Evolutionary conservation across 2,329 filamentous ascomycete species (phyloP), one percentile per base, ranked within the genome.

Genomic region (Hypomyces perniciosus): DNA sequence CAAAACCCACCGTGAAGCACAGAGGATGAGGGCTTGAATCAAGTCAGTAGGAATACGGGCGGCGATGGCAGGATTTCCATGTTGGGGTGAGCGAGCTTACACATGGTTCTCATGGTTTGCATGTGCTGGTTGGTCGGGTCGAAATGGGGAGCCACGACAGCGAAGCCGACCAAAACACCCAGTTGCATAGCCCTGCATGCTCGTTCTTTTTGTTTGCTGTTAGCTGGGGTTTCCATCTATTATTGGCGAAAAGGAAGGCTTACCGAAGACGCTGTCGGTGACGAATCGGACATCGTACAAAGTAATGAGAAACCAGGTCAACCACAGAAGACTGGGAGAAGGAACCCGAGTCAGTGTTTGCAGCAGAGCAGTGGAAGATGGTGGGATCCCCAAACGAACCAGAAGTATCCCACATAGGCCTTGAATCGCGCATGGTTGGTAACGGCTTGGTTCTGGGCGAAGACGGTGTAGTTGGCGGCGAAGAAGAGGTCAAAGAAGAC

Each of bases 221-320:
- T 35, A 8, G 12, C 33, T 8, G 12, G 8, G 12, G 8, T 35
- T 12, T 35, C 12, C 33, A 35, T 9, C n/a, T 8, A 5, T 4
- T n/a, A 26, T 12, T 6, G 2, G 4, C 8, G 31, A 2, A 13
- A 5, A 3, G 2, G 9, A 4, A 4, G 30, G 2, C 61, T 2
- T 50, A 68, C 67, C 79, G 58, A 85, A 83, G 33, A 86, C 70
- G 37, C 77, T 82, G 63, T 87, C 83, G 27, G 79, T 73, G 1
- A 79, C 76, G 61, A 84, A 86, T 1, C 83, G 80, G 34, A 86
- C 77, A 63, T 87, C 84, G 62, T 82, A 85, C 1, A 86, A 67
- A 6, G 77, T 76, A 27, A 81, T 77, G 53, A 83, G 72, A 34
- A 85, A 74, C 84, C 84, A 86, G n/a, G 80, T 85, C 52, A 84